Base-by-base conservation (phyloP, 2,329 filamentous ascomycete species). In the Ascochyta koolunga region DNA sequence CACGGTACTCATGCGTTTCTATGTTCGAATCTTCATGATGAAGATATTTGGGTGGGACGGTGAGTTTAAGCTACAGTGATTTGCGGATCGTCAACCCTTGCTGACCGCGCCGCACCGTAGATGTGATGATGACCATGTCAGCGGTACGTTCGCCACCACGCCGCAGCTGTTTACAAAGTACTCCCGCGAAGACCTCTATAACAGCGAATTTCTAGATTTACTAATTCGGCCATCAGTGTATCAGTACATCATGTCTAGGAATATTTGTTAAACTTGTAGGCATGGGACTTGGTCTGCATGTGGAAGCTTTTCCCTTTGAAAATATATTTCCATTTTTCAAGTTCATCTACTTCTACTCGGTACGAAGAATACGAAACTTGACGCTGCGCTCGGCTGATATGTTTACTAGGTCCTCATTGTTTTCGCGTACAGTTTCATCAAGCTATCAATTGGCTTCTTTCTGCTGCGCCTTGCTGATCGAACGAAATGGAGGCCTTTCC, bases 401-500 rank as follows among this genome's bases (percentile, higher is more conserved):
- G 11, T 35, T 7, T 13, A 13, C 7, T 21, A 44, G 42, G 65
- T 83, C 40, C 69, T 81, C 35, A 75, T 79, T 16, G 76, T 82
- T 56, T 58, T 76, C n/a, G 61, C 76, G 0, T 76, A 79, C 24
- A 73, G 75, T 39, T 66, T 76, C 8, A 76, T 81, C 65, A 82
- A 82, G 62, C 71, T 82, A 4, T 81, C 79, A 1, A 75, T 81
- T 27, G 77, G 73, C 8, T 72, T 79, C 27, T 80, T 81, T 59
- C 67, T 82, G 16, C 69, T 81, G 49, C 71, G 80, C 22, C 60
- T 81, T 10, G 76, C 77, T 10, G 65, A 66, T 35, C 53, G 61
- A 15, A 67, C 63, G 5, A 55, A 41, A 43, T 48, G 67, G 75
- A 36, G 69, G 62, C 39, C 77, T 64, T 77, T 79, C 45, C 62